These are phyloP conservation scores for Lepidium campestre DNA, from an alignment of 441 rosid genomes.

Conservation along the genomic window DNA sequence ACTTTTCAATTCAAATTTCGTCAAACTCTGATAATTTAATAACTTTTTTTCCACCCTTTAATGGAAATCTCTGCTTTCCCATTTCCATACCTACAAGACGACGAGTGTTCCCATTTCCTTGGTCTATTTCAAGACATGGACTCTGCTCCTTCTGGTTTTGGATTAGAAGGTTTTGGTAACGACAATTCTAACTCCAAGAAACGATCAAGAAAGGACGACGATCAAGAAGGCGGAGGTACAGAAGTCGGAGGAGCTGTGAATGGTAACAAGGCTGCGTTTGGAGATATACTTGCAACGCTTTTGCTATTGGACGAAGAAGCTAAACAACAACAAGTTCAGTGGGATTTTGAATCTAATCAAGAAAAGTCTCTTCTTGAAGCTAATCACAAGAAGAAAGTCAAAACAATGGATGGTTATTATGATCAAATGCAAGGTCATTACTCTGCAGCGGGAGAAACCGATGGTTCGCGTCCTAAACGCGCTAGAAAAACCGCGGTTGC, in stretches of 20 bases:
- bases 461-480: constrained; percentile 35
- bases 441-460: constrained; percentile 31
- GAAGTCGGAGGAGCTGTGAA: neutral
- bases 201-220: constrained; percentile 40
- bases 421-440: constrained; percentile 35
- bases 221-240: constrained; percentile 10
- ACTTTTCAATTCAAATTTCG: constrained; percentile 17
- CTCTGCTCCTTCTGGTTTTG: constrained; percentile 11
- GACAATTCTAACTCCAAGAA: constrained; percentile 31
- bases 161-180: constrained; percentile 22
- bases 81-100: constrained; percentile 61
- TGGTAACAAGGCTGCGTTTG: constrained; percentile 30
- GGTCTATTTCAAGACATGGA: constrained; percentile 52
- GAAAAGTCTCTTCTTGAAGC: constrained; percentile 42
- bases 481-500: constrained; percentile 34
- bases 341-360: constrained; percentile 32
- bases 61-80: constrained; percentile 70
- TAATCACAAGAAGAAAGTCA: constrained; percentile 32
- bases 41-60: neutral
- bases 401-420: constrained; percentile 36
- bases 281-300: constrained; percentile 52
- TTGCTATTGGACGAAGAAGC: constrained; percentile 59
- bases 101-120: constrained; percentile 42
- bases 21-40: constrained; percentile 7
- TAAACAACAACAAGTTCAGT: constrained; percentile 36